Conservation (phyloP, 768 basidiomycete genomes). For the Boletus edulis region DNA sequence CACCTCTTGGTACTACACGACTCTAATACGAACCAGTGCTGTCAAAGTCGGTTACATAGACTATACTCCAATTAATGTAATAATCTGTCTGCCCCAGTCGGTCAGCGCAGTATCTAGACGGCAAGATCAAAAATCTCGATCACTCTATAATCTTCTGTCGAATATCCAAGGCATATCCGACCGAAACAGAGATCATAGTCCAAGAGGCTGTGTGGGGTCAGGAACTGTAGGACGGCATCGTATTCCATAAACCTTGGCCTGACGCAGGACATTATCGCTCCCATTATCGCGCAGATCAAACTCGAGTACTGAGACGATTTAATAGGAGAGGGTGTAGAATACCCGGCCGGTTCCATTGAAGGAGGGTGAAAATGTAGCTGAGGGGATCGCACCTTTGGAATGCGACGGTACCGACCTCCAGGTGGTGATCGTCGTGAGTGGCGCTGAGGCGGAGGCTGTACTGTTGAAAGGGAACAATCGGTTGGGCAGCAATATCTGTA, state of each 20-base stretch:
- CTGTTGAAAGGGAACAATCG: neutral
- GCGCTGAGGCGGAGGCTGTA: conserved; percentile 5
- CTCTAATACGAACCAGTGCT: too few relatives aligned
- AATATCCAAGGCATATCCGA: conserved; percentile 9
- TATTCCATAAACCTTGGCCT: conserved; percentile 2
- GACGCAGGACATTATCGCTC: neutral
- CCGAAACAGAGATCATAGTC: conserved; percentile 24
- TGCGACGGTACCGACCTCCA: conserved; percentile 6
- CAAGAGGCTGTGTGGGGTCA: neutral
- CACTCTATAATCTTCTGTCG: neutral
- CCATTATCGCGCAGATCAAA: conserved; percentile 5
- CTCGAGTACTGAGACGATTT: conserved; percentile 6
- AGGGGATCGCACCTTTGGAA: neutral
- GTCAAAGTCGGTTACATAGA: too few relatives aligned
- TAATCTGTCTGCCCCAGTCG: too few relatives aligned
- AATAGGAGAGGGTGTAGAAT: neutral
- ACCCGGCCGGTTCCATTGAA: conserved; percentile 15
- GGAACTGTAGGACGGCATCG: neutral
- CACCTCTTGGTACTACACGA: too few relatives aligned
- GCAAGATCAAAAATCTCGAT: conserved; percentile 19
- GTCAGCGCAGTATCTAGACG: neutral
- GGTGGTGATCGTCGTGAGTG: neutral
- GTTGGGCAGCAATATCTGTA: neutral
- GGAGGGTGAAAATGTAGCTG: neutral
- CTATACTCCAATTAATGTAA: too few relatives aligned